A percentile compares a stretch with the other conserved stretches of the same genome.
phyloP scores from a whole-genome alignment of 169 alveolate genomes.

The Plasmodium inui region DNA sequence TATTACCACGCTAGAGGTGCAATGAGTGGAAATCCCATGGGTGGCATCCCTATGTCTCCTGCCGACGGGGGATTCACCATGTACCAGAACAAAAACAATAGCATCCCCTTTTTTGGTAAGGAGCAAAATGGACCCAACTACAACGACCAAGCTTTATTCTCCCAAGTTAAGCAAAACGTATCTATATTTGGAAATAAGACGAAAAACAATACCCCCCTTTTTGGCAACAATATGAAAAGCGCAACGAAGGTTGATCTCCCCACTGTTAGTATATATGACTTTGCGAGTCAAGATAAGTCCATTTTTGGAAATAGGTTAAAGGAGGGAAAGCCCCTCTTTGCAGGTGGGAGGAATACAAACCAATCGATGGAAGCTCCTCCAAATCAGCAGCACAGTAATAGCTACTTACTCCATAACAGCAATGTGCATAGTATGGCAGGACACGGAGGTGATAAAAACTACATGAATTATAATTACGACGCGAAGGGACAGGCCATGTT shows the following conservation, averaged over 20 bases:
- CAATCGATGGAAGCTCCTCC: neutral
- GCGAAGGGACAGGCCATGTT: neutral
- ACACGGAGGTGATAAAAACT: neutral
- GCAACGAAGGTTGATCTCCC: neutral
- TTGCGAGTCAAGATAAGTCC: constrained; percentile 57
- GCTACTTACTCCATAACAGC: neutral
- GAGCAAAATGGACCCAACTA: neutral
- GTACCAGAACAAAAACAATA: neutral
- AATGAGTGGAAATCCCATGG: neutral
- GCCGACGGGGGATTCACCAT: neutral
- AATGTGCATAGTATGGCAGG: neutral
- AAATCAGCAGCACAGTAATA: neutral
- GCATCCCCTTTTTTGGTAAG: neutral
- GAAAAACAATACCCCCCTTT: constrained; percentile 36
- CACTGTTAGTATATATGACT: constrained; percentile 30
- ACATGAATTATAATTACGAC: constrained; percentile 4
- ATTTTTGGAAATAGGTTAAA: constrained; percentile 71
- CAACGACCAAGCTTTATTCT: constrained; percentile 2
- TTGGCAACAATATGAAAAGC: constrained; percentile 5
- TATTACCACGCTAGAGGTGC: constrained; percentile 1
- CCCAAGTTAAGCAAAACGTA: constrained; percentile 43
- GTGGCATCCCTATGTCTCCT: neutral
- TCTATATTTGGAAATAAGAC: constrained; percentile 53
- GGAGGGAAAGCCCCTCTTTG: constrained; percentile 53
- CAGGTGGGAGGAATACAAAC: neutral